Evolutionary conservation across 2,329 filamentous ascomycete genomes (phyloP).

Genomic region (Thielaviopsis punctulata): DNA sequence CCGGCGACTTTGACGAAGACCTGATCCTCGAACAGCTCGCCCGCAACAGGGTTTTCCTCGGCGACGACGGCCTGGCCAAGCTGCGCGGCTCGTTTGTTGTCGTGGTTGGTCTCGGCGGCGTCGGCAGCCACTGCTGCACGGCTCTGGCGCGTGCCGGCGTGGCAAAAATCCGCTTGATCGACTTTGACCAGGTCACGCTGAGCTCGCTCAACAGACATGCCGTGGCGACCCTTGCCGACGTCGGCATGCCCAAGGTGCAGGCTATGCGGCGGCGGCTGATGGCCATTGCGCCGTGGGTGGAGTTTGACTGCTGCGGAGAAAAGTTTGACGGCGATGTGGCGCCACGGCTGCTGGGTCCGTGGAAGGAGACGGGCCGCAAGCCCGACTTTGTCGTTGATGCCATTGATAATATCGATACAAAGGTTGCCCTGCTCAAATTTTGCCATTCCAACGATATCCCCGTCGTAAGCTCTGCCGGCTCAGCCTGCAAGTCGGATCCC

Average conservation of each 20-base stretch:
- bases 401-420: conserved; percentile 96
- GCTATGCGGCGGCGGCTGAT: conserved; percentile 65
- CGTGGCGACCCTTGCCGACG: conserved; percentile 82
- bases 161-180: conserved; percentile 70
- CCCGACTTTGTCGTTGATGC: conserved; percentile 91
- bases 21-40: conserved; percentile 89
- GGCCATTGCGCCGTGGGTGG: conserved; percentile 80
- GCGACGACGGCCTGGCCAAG: conserved; percentile 59
- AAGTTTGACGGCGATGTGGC: conserved; percentile 60
- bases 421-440: conserved; percentile 77
- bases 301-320: conserved; percentile 72
- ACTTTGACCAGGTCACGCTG: conserved; percentile 94
- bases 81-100: conserved; percentile 71
- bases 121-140: conserved; percentile 80
- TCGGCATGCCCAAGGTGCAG: conserved; percentile 80
- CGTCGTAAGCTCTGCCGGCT: conserved; percentile 91
- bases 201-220: conserved; percentile 93
- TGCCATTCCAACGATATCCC: conserved; percentile 62
- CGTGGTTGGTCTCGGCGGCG: conserved; percentile 83
- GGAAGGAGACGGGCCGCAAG: conserved; percentile 34
- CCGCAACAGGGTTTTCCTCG: conserved; percentile 81
- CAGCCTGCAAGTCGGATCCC: conserved; percentile 76
- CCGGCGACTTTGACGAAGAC: conserved; percentile 52
- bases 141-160: conserved; percentile 81
- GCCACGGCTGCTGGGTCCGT: conserved; percentile 46